Evolutionary conservation across 1,139 yeast species (phyloP), one percentile per base, ranked within the genome.

Genomic region (Suhomyces coccinellae): DNA sequence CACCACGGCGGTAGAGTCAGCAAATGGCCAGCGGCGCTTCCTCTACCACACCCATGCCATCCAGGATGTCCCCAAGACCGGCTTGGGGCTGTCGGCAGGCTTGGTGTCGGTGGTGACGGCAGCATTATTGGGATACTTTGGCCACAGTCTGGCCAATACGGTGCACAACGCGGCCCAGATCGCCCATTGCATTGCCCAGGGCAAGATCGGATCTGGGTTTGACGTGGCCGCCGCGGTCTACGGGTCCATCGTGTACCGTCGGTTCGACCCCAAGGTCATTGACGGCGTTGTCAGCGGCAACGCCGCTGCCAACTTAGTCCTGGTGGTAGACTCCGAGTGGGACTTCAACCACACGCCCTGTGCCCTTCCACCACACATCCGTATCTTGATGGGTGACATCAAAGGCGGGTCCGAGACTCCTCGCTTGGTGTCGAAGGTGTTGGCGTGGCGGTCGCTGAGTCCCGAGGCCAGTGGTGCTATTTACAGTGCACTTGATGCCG

Each of bases 61-160:
- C 46, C 73, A 80, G 0, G 71, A 85, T 26, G 96, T 91, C 4
- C 83, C 96, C 8, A 93, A 93, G 62, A 95, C 99, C 0, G 99
- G 99, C 0, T 73, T 93, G 44, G 99, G 99, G 0, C 90, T 97
- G 12, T 90, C 97, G 20, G 99, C 99, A 0, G 96, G 97, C 0
- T 72, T 93, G 49, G 96, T 90, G 1, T 80, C 96, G 0, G 93
- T 87, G 2, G 75, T 90, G 1, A 80, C 88, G 0, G 77, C 96
- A 0, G 87, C 93, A 0, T 60, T 93, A 37, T 61, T 83, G 16
- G 73, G 86, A 4, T 66, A 66, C 44, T 77, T 78, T 53, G 56
- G 59, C 6, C 58, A 64, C 0, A 59, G 59, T 2, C 31, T 46
- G 3, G 41, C 43, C 9, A 65, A 60, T 32, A 49, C 59, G 6